Conservation (phyloP, 2,329 filamentous ascomycete genomes). For the Sporothrix pallida region DNA sequence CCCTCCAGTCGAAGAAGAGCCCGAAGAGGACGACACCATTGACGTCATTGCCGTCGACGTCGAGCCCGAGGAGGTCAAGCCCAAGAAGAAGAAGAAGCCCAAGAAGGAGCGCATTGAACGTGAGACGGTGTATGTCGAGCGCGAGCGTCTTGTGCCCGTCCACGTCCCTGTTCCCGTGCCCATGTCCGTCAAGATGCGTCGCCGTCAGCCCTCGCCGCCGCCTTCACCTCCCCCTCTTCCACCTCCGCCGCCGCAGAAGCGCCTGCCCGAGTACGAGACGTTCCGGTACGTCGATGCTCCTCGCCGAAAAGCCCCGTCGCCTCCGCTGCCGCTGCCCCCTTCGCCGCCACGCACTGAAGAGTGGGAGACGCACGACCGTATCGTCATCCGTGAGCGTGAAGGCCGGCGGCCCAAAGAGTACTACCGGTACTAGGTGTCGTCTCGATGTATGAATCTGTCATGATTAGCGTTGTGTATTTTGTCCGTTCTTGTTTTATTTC, state of each 20-base stretch:
- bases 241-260: constrained; percentile 20
- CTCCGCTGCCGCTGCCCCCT: constrained; percentile 42
- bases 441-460: background rate
- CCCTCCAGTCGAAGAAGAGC: constrained; percentile 37
- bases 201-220: constrained; percentile 1
- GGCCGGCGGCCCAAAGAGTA: constrained; percentile 46
- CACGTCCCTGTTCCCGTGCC: constrained; percentile 26
- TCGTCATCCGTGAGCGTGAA: constrained; percentile 45
- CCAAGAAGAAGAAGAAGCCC: constrained; percentile 33
- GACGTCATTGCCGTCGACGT: constrained; percentile 54
- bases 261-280: constrained; percentile 52
- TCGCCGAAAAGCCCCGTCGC: constrained; percentile 45
- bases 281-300: constrained; percentile 61
- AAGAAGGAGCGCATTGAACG: constrained; percentile 37
- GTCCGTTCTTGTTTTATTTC: background rate
- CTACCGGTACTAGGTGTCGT: constrained; percentile 34
- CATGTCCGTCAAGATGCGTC: constrained; percentile 26
- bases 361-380: constrained; percentile 41
- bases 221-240: background rate
- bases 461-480: background rate
- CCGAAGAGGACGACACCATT: constrained; percentile 44
- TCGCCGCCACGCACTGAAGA: constrained; percentile 43
- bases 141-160: constrained; percentile 56
- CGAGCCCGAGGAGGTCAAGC: constrained; percentile 42
- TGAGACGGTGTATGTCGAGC: constrained; percentile 43